phyloP scores from a whole-genome alignment of 306 rosid species.

The Styphnolobium japonicum region DNA sequence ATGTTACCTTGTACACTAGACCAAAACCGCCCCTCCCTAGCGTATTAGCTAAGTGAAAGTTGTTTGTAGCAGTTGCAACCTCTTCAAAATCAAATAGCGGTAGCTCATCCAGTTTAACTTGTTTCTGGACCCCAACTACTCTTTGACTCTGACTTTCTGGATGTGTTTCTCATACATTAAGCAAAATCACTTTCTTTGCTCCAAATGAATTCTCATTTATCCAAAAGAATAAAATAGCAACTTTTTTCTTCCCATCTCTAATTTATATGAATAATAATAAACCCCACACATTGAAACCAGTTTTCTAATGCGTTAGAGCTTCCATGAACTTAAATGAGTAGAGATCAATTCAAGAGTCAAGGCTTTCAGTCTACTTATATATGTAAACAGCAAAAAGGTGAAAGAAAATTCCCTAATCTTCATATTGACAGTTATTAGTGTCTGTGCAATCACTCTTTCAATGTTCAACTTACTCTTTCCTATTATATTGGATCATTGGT shows the following conservation, averaged over 20 bases:
- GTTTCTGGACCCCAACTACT: neutral
- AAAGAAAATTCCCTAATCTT: too few relatives aligned
- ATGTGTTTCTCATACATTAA: neutral
- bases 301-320: neutral
- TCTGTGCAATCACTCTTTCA: too few relatives aligned
- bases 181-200: neutral
- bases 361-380: too few relatives aligned
- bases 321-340: neutral
- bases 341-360: neutral
- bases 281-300: neutral
- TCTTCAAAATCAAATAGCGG: slow-evolving; percentile 33
- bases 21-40: slow-evolving; percentile 44
- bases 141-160: slow-evolving; percentile 18
- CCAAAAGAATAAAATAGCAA: neutral
- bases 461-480: neutral
- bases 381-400: too few relatives aligned
- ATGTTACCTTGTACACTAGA: slow-evolving; percentile 33
- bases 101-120: slow-evolving; percentile 41
- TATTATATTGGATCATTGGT: neutral
- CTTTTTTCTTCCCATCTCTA: neutral
- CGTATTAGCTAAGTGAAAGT: slow-evolving; percentile 26
- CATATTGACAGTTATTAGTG: too few relatives aligned
- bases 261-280: neutral
- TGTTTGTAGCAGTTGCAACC: slow-evolving; percentile 42
- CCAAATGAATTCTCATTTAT: neutral